Percentiles rank a stretch among this genome's conserved stretches.
These are phyloP conservation scores for Botrytis squamosa DNA, from an alignment of 2,329 filamentous ascomycete species.

Conservation along the genomic window DNA sequence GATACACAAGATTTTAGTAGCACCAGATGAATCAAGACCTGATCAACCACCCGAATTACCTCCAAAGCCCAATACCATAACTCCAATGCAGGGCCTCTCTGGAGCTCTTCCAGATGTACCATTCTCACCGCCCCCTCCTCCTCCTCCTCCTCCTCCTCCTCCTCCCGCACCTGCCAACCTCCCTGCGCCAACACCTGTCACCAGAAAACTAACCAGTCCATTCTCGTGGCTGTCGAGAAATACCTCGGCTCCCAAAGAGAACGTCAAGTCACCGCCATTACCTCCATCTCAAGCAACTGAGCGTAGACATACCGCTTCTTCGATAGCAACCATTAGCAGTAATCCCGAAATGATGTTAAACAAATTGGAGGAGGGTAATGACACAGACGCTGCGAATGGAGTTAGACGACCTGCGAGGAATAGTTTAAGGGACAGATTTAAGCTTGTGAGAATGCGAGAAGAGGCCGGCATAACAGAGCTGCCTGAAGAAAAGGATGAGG, in stretches of 20 bases:
- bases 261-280: constrained; percentile 53
- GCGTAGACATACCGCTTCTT: constrained; percentile 75
- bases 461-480: constrained; percentile 60
- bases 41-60: constrained; percentile 28
- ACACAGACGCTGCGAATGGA: constrained; percentile 52
- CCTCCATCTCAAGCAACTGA: constrained; percentile 40
- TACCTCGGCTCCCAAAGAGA: constrained; percentile 56
- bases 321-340: constrained; percentile 73
- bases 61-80: constrained; percentile 41
- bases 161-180: constrained; percentile 24
- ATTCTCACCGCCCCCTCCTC: constrained; percentile 59
- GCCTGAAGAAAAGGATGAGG: constrained; percentile 47
- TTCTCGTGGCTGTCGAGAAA: constrained; percentile 81
- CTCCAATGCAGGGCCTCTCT: constrained; percentile 64
- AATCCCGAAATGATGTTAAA: constrained; percentile 78
- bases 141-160: constrained; percentile 30
- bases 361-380: constrained; percentile 76
- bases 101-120: constrained; percentile 70
- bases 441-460: constrained; percentile 71
- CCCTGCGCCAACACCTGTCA: constrained; percentile 33
- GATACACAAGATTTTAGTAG: constrained; percentile 25
- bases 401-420: constrained; percentile 52
- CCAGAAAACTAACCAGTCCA: constrained; percentile 80
- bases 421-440: constrained; percentile 76
- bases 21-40: constrained; percentile 36